Conservation (phyloP, 2,329 filamentous ascomycete genomes). For the Elsinoe necatrix region DNA sequence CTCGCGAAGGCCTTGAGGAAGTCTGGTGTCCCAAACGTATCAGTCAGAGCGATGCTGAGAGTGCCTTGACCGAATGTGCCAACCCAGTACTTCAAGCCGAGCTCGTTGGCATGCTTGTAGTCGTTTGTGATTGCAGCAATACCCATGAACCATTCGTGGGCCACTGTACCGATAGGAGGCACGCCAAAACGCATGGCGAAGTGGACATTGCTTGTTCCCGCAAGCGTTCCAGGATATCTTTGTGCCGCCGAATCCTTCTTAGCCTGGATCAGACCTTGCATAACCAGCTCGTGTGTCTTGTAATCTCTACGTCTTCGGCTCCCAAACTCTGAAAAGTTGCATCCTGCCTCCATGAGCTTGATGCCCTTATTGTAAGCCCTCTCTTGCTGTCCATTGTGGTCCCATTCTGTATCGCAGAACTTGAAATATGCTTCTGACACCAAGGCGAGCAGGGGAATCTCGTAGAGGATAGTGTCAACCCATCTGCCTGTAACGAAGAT, state of each 20-base stretch:
- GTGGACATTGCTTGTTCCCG: constrained; percentile 93
- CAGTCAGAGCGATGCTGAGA: constrained; percentile 81
- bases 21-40: constrained; percentile 87
- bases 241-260: constrained; percentile 51
- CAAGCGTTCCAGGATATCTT: constrained; percentile 62
- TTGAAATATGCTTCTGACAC: constrained; percentile 96
- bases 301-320: constrained; percentile 84
- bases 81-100: constrained; percentile 80
- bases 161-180: constrained; percentile 76
- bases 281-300: constrained; percentile 85
- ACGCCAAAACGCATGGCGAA: constrained; percentile 89
- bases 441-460: constrained; percentile 85
- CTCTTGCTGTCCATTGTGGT: constrained; percentile 75
- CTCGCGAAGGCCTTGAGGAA: constrained; percentile 80
- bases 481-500: constrained; percentile 74
- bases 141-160: constrained; percentile 99
- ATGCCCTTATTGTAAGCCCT: constrained; percentile 75
- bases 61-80: constrained; percentile 80
- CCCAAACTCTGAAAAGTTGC: constrained; percentile 88
- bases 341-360: constrained; percentile 69
- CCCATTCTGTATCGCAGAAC: constrained; percentile 91
- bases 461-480: constrained; percentile 94
- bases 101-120: constrained; percentile 76
- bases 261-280: constrained; percentile 74
- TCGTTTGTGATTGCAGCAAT: constrained; percentile 84